phyloP scores from a whole-genome alignment of 225 moss, liverwort and hornwort genomes.

The Takakia lepidozioides region DNA sequence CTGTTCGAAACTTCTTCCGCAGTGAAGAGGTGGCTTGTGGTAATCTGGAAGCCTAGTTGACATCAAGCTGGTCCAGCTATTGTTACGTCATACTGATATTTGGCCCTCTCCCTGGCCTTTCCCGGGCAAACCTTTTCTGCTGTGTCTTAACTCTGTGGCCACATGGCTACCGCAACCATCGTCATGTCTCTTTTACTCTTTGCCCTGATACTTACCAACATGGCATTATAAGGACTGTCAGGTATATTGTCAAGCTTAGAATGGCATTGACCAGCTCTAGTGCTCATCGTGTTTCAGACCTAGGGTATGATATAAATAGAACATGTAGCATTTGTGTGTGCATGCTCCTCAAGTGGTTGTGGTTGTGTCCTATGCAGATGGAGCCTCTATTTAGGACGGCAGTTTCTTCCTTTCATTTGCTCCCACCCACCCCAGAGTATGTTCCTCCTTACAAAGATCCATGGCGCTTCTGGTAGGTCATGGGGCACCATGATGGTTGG shows the following conservation, averaged over 20 bases:
- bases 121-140: background rate
- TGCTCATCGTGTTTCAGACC: background rate
- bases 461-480: conserved; percentile 99
- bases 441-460: conserved; percentile 96
- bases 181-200: too few relatives aligned
- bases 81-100: too few relatives aligned
- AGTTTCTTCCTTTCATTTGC: conserved; percentile 64
- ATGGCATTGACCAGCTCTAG: background rate
- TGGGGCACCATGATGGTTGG: too few relatives aligned
- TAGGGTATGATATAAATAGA: background rate
- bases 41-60: too few relatives aligned
- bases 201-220: too few relatives aligned
- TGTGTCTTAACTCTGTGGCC: too few relatives aligned
- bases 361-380: conserved; percentile 53
- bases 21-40: too few relatives aligned
- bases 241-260: background rate
- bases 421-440: conserved; percentile 58
- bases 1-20: too few relatives aligned
- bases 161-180: too few relatives aligned
- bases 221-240: background rate
- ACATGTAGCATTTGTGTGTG: background rate
- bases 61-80: too few relatives aligned
- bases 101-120: conserved; percentile 2
- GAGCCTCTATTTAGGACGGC: conserved; percentile 48
- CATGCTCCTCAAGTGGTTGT: background rate